Base-by-base conservation (phyloP, 495 filamentous ascomycete genomes). In the Polyplosphaeria fusca region DNA sequence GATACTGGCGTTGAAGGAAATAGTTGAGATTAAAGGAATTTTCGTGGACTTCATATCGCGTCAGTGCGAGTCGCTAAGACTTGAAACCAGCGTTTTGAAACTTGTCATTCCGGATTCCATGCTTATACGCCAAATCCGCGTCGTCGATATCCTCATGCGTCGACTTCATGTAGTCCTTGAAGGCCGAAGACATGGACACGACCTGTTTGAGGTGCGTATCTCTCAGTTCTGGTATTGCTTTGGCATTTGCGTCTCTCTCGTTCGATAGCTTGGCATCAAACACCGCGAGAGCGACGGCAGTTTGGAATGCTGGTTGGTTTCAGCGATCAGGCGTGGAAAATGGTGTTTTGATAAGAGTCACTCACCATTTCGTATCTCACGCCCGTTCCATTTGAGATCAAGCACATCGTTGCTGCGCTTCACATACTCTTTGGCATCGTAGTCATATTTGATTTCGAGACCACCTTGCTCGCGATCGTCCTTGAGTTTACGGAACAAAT, bases 161-260 rank as follows among this genome's bases (percentile, higher is more conserved):
- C 7, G 30, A 35, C 30, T 46, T 35, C 53, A 57, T 27, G 46
- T 61, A 61, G 20, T 61, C 42, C 45, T 61, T 56, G 32, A 61
- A 61, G 11, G 51, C 45, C 1, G 19, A 37, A 5, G 42, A 49
- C 58, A 61, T 61, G 1, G 43, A 20, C 9, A 61, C 52, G 11
- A 56, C 41, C 16, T 41, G 40, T 13, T 37, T 27, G 13, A 61
- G 18, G 24, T 61, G 58, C 12, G 26, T 20, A n/a, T 55, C 28
- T 23, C 19, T 55, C 5, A 61, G 5, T 5, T 26, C 23, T 2
- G 46, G 26, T 2, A 20, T 14, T 7, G 14, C 30, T 7, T 7
- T 35, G 30, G 7, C 30, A 14, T 35, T 35, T 7, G 30, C 7
- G n/a, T n/a, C 19, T n/a, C 20, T 30, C 20, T 46, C 22, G 1